These are phyloP conservation scores for Trichophyton benhamiae DNA, from an alignment of 2,329 filamentous ascomycete species.

Conservation along the genomic window DNA sequence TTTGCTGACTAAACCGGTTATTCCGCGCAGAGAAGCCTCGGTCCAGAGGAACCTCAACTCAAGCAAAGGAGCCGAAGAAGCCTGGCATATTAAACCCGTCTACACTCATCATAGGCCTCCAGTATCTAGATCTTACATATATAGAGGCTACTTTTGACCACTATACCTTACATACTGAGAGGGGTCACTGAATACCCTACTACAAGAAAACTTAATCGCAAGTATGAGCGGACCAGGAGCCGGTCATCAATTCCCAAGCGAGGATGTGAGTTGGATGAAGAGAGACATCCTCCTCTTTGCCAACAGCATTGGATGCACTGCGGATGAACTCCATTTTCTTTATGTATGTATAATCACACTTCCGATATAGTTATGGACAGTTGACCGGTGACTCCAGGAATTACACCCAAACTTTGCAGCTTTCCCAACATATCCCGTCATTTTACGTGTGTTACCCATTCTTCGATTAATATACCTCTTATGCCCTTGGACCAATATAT, in stretches of 20 bases:
- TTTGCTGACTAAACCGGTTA: background rate
- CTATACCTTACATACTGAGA: background rate
- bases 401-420: constrained; percentile 74
- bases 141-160: background rate
- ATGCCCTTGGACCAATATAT: background rate
- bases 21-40: background rate
- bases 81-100: background rate
- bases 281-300: constrained; percentile 83
- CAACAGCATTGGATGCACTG: constrained; percentile 70
- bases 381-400: constrained; percentile 35
- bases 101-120: background rate
- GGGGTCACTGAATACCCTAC: background rate
- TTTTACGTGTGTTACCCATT: constrained; percentile 49
- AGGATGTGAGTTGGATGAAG: constrained; percentile 73
- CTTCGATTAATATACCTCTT: background rate
- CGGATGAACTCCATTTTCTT: constrained; percentile 85
- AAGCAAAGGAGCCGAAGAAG: background rate
- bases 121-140: background rate
- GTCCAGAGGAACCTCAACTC: background rate
- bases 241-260: constrained; percentile 67
- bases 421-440: constrained; percentile 78
- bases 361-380: background rate
- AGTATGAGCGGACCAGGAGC: constrained; percentile 42
- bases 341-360: constrained; percentile 49
- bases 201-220: background rate